Conservation (phyloP, 805 yeast genomes). For the Pichia scutulata region DNA sequence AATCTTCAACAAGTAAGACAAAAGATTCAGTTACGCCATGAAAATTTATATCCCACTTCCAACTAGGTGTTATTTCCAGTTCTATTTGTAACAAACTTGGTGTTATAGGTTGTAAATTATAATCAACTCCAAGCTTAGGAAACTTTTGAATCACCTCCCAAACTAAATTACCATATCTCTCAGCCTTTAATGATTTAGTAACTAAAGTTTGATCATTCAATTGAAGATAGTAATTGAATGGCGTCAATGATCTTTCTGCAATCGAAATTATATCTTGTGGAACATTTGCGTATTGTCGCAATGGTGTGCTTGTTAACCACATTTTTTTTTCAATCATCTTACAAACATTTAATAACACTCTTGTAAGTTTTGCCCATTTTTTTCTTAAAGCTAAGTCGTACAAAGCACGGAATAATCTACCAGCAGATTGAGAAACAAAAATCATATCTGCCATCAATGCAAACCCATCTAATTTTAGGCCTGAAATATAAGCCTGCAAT, state of each 20-base stretch:
- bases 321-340: constrained; percentile 73
- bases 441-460: constrained; percentile 91
- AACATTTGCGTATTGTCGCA: constrained; percentile 71
- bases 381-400: constrained; percentile 66
- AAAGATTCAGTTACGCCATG: constrained; percentile 67
- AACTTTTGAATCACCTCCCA: constrained; percentile 59
- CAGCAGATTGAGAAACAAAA: constrained; percentile 88
- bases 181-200: constrained; percentile 72
- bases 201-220: constrained; percentile 63
- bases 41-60: constrained; percentile 64
- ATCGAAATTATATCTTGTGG: constrained; percentile 64
- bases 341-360: constrained; percentile 52
- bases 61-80: constrained; percentile 59
- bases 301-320: constrained; percentile 83
- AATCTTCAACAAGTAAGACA: constrained; percentile 68
- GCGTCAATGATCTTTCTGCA: constrained; percentile 73
- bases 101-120: constrained; percentile 71
- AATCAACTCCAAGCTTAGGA: constrained; percentile 57
- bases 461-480: constrained; percentile 71
- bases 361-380: constrained; percentile 63
- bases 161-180: constrained; percentile 52
- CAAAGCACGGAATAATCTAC: constrained; percentile 78
- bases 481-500: constrained; percentile 81
- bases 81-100: constrained; percentile 58
- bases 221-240: constrained; percentile 72